Evolutionary conservation across 345 rosid species (phyloP).

Genomic region (Clausena lansium): DNA sequence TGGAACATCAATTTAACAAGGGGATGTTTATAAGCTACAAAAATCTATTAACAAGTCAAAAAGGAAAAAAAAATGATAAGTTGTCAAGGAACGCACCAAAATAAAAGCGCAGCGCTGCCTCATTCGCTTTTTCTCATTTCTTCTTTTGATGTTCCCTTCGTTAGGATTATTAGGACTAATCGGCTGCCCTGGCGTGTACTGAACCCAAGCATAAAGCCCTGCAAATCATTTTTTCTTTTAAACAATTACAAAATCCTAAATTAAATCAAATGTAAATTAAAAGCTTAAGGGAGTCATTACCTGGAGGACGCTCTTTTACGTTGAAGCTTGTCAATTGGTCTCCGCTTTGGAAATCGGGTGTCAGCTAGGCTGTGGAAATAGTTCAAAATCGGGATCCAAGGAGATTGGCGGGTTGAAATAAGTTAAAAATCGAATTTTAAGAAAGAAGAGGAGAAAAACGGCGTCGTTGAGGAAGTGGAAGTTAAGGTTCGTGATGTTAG

Average conservation of each 20-base stretch:
- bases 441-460: slow-evolving; percentile 16
- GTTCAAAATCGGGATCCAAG: slow-evolving; percentile 37
- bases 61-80: background rate
- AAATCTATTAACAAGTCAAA: background rate
- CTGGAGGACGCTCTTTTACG: slow-evolving; percentile 78
- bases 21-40: too few species aligned
- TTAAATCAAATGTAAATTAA: background rate
- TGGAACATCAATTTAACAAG: too few species aligned
- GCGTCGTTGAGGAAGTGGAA: slow-evolving; percentile 18
- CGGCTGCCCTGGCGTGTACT: too few species aligned
- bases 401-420: slow-evolving; percentile 23
- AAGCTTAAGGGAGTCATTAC: slow-evolving; percentile 21
- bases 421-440: slow-evolving; percentile 26
- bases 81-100: slow-evolving; percentile 31
- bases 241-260: too few species aligned
- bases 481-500: slow-evolving; percentile 30
- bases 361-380: slow-evolving; percentile 65
- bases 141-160: slow-evolving; percentile 69
- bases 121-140: slow-evolving; percentile 80
- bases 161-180: slow-evolving; percentile 73
- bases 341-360: slow-evolving; percentile 65
- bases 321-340: slow-evolving; percentile 68
- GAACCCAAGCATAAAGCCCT: too few species aligned
- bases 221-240: slow-evolving; percentile 17
- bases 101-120: slow-evolving; percentile 62